Conservation (phyloP, 208 protist genomes). For the Leishmania lainsoni region DNA sequence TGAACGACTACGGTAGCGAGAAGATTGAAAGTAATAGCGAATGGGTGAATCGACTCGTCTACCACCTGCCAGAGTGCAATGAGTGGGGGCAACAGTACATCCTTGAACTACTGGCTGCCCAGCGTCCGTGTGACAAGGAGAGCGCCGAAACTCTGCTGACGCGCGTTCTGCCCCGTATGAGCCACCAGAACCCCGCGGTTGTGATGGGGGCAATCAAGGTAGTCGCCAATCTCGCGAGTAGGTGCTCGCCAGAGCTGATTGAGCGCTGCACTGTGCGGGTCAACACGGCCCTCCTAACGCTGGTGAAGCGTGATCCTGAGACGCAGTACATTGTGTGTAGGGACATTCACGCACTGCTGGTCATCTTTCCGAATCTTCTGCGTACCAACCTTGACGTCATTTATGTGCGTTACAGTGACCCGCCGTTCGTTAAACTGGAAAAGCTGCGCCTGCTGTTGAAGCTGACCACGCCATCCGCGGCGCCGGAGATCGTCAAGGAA, state of each 20-base stretch:
- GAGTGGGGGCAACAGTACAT: slow-evolving; percentile 99
- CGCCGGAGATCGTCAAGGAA: slow-evolving; percentile 95
- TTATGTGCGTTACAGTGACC: slow-evolving; percentile 99
- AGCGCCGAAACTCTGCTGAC: slow-evolving; percentile 93
- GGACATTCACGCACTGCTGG: slow-evolving; percentile 99
- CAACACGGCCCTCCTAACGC: slow-evolving; percentile 94
- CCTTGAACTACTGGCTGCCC: slow-evolving; percentile 94
- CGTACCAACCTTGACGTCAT: slow-evolving; percentile 94
- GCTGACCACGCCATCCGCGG: slow-evolving; percentile 94
- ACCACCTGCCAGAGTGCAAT: slow-evolving; percentile 95
- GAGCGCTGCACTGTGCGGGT: slow-evolving; percentile 90
- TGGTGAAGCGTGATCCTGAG: slow-evolving; percentile 89
- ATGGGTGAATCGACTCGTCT: slow-evolving; percentile 95
- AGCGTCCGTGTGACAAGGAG: slow-evolving; percentile 53
- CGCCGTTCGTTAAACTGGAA: slow-evolving; percentile 99
- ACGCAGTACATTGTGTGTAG: slow-evolving; percentile 98
- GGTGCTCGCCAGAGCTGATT: slow-evolving; percentile 59
- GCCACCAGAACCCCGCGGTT: slow-evolving; percentile 98
- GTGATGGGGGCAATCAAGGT: slow-evolving; percentile 97
- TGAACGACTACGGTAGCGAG: slow-evolving; percentile 65
- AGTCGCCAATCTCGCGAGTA: slow-evolving; percentile 69
- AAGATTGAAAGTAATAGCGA: slow-evolving; percentile 59
- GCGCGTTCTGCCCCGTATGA: slow-evolving; percentile 95
- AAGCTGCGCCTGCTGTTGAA: slow-evolving; percentile 99
- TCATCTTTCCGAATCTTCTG: slow-evolving; percentile 96